Evolutionary conservation across 176 grass and related monocot genomes (phyloP), one percentile per base, ranked within the genome.

Genomic region (Phoenix dactylifera): DNA sequence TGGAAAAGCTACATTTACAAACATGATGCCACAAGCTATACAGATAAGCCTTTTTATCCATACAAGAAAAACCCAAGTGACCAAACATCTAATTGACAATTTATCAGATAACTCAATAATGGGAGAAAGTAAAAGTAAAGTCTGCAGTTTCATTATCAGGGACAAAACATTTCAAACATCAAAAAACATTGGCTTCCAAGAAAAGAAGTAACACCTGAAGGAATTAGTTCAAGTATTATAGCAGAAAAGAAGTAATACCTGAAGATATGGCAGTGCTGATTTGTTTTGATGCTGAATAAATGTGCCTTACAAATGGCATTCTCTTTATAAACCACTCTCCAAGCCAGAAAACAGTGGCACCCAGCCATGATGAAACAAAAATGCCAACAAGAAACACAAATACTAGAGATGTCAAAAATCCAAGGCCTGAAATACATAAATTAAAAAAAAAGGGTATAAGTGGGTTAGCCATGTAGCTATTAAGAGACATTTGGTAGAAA

Each of bases 331-430:
- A 57, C 65, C 52, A 68, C 58, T 99, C 94, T 62, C 94, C 94
- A 69, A 99, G 55, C 94, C 94, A 99, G 64, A 99, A 88, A 51
- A 99, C 73, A 54, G 94, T 83, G 57, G 94, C 69, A 49, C 94
- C 94, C 24, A 99, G 58, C 94, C 94, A 99, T 59, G 94, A 99
- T 25, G 94, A 99, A 78, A 89, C 94, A 93, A 99, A 99, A 83
- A 99, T 89, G 58, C 94, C 94, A 77, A 89, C 79, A 54, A 99
- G 74, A 81, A 99, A 89, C 65, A 99, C 86, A 67, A 99, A 99
- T 65, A 88, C 67, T 76, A 99, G 67, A 76, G 94, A 99, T 55
- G 94, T 99, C 44, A 99, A 70, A 76, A 99, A 99, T 70, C 94
- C 94, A 79, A 99, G 87, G 69, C 94, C 94, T 99, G 84, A 49